phyloP scores from a whole-genome alignment of 495 filamentous ascomycete genomes.

The Xylaria intraflava region DNA sequence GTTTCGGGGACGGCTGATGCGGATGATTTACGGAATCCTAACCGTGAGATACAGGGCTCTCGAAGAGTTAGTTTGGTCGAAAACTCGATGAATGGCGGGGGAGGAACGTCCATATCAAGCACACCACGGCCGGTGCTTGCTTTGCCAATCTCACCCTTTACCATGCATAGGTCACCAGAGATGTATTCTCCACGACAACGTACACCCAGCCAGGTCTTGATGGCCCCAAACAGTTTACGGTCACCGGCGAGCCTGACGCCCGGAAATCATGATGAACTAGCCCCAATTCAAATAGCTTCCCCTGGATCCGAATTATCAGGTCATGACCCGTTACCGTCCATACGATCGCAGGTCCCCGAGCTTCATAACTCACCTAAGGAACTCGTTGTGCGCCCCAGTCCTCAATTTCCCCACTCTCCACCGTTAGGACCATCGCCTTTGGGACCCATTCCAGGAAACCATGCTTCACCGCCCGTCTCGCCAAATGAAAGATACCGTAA shows the following conservation, averaged over 20 bases:
- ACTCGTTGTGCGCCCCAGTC: slow-evolving; percentile 16
- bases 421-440: slow-evolving; percentile 21
- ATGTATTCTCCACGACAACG: slow-evolving; percentile 17
- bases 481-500: slow-evolving; percentile 30
- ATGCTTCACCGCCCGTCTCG: slow-evolving; percentile 36
- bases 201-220: slow-evolving; percentile 21
- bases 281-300: slow-evolving; percentile 45
- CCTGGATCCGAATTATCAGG: slow-evolving; percentile 38
- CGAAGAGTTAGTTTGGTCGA: slow-evolving; percentile 12
- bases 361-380: slow-evolving; percentile 27
- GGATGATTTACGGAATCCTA: slow-evolving; percentile 14
- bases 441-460: slow-evolving; percentile 22
- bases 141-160: slow-evolving; percentile 23
- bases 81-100: slow-evolving; percentile 6
- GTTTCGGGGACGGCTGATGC: slow-evolving; percentile 22
- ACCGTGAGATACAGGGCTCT: slow-evolving; percentile 15
- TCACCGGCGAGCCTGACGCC: slow-evolving; percentile 28
- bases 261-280: slow-evolving; percentile 33
- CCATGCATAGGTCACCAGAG: slow-evolving; percentile 19
- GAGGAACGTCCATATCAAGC: slow-evolving; percentile 15
- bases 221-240: slow-evolving; percentile 24
- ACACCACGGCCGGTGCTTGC: slow-evolving; percentile 23
- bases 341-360: slow-evolving; percentile 33
- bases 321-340: slow-evolving; percentile 40
- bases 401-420: slow-evolving; percentile 28